These are phyloP conservation scores for Blastobotrys petasosporus DNA, from an alignment of 1,139 yeast genomes.

Conservation along the genomic window DNA sequence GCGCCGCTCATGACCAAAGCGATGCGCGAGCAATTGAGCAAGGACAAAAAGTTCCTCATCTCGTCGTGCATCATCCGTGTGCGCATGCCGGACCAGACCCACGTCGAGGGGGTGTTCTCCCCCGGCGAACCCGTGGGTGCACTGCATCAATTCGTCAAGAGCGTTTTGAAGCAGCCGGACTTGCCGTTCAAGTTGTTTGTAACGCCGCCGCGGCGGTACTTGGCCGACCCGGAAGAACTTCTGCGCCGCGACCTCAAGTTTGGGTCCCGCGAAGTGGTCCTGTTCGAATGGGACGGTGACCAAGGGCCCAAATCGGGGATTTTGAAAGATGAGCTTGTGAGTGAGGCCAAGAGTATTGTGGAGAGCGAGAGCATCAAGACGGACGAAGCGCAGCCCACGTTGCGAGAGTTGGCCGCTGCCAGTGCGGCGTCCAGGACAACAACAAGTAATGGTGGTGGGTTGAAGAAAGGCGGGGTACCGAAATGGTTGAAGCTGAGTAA, in stretches of 20 bases:
- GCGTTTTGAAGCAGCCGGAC: constrained; percentile 22
- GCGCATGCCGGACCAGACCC: constrained; percentile 33
- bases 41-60: constrained; percentile 21
- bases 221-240: constrained; percentile 16
- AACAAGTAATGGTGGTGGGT: neutral
- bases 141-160: constrained; percentile 27
- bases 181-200: constrained; percentile 27
- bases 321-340: constrained; percentile 17
- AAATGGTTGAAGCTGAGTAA: constrained; percentile 24
- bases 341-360: constrained; percentile 22
- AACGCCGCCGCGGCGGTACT: constrained; percentile 28
- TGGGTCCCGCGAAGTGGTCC: constrained; percentile 28
- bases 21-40: constrained; percentile 25
- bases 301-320: constrained; percentile 14
- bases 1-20: constrained; percentile 31
- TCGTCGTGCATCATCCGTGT: constrained; percentile 23
- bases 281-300: constrained; percentile 27
- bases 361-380: constrained; percentile 25
- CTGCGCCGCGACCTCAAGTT: constrained; percentile 26
- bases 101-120: constrained; percentile 29
- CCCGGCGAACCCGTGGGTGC: constrained; percentile 26
- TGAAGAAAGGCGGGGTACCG: constrained; percentile 13
- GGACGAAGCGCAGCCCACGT: constrained; percentile 15
- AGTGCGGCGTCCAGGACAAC: constrained; percentile 1
- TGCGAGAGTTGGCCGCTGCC: neutral